Conservation (phyloP, 1,284 basidiomycete species). For the Coniophora puteana region DNA sequence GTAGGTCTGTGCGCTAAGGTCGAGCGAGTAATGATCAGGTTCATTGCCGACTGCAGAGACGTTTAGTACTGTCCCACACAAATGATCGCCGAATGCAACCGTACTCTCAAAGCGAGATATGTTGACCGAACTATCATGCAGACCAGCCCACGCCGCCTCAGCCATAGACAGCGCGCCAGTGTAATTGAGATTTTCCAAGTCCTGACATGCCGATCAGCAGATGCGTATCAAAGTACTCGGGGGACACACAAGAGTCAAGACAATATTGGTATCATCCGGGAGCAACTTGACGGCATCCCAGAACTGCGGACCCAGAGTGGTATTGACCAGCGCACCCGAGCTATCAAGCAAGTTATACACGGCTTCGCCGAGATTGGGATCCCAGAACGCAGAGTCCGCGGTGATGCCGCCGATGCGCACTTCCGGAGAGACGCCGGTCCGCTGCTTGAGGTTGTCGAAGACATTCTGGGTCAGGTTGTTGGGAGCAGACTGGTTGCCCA, state of each 20-base stretch:
- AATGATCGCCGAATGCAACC: constrained; percentile 10
- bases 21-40: constrained; percentile 41
- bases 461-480: constrained; percentile 39
- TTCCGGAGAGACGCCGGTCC: constrained; percentile 41
- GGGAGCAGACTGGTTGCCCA: constrained; percentile 39
- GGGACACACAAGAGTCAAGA: constrained; percentile 38
- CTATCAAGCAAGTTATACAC: constrained; percentile 41
- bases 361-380: constrained; percentile 32
- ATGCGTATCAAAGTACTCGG: background rate
- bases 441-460: constrained; percentile 38
- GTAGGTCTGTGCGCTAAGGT: constrained; percentile 40
- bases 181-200: constrained; percentile 39
- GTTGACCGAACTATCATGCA: constrained; percentile 32
- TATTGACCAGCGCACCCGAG: constrained; percentile 40
- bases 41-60: constrained; percentile 43
- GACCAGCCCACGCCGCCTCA: constrained; percentile 33
- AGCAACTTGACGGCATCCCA: constrained; percentile 43
- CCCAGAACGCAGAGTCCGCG: constrained; percentile 49
- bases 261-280: constrained; percentile 40
- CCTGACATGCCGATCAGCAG: constrained; percentile 19
- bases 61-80: constrained; percentile 1
- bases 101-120: constrained; percentile 42
- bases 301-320: constrained; percentile 45
- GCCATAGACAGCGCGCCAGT: constrained; percentile 40
- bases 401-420: constrained; percentile 49